phyloP scores from a whole-genome alignment of 1,139 yeast genomes.

The Geotrichum bryndzae region DNA sequence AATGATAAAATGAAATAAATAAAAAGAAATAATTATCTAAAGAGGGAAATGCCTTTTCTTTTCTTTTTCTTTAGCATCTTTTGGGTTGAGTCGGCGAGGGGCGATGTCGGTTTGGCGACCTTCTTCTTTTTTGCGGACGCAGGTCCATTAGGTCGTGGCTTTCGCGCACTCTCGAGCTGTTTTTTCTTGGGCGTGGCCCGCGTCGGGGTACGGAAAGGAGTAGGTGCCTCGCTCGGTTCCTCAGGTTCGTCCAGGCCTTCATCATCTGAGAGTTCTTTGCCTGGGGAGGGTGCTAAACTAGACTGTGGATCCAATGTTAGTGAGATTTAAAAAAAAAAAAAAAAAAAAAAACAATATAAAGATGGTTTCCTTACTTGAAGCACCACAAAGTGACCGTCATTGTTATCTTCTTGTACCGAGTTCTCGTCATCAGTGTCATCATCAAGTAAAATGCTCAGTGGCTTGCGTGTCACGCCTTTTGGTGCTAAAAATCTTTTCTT shows the following conservation, averaged over 20 bases:
- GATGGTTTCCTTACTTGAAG: background rate
- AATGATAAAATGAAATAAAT: background rate
- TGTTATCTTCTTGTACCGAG: background rate
- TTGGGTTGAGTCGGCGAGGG: background rate
- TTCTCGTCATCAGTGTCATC: background rate
- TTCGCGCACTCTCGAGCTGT: background rate
- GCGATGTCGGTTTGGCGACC: background rate
- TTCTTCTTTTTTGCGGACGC: background rate
- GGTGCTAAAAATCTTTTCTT: background rate
- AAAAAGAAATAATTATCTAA: conserved; percentile 1
- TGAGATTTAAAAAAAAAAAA: background rate
- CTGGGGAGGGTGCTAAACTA: conserved; percentile 1
- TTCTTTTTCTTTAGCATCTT: background rate
- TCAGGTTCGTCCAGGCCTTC: background rate
- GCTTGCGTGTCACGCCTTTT: background rate
- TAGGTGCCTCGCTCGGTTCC: background rate
- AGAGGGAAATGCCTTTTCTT: conserved; percentile 4
- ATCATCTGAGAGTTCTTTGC: background rate
- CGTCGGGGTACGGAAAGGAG: background rate
- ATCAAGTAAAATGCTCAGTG: background rate
- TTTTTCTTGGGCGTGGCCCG: background rate
- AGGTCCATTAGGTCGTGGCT: background rate
- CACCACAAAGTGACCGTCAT: background rate
- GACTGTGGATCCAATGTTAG: background rate
- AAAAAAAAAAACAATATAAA: background rate